Base-by-base conservation (phyloP, 2,329 filamentous ascomycete genomes). In the Pseudopyricularia javanii region DNA sequence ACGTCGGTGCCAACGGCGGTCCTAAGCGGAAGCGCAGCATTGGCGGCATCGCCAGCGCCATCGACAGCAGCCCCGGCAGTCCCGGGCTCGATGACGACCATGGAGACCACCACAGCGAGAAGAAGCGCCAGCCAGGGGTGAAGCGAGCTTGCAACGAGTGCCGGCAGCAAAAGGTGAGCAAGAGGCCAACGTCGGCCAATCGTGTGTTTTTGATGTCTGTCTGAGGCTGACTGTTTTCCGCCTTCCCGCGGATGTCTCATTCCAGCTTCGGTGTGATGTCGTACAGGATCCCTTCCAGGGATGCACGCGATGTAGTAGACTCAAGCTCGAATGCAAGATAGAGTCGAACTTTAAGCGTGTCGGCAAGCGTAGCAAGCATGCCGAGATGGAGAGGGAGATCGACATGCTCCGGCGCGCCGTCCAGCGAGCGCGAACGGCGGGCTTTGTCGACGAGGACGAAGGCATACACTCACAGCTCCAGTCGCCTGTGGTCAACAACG, bases 141-240 rank as follows among this genome's bases (percentile, higher is more conserved):
- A 89, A 91, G 71, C 77, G 88, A 61, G 87, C 87, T 6, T 91
- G 87, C 68, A 91, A 91, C 63, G 86, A 91, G 67, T 91, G 86
- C 64, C 78, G 86, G 56, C 87, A 91, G 69, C 87, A 91, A 68
- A 91, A 91, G 75, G 86, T 88, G 70, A 76, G 72, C 74, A 64
- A 58, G 24, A n/a, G n/a, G n/a, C n/a, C n/a, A 34, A 9, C 20
- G 20, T 30, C 14, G 12, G 30, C 32, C 15, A 32, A 30, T 49
- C 9, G 28, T 14, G 7, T 32, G 11, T 32, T 12, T 26, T 22
- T 14, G 15, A 33, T 22, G 40, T 15, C 11, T 45, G 40, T 45
- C 40, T 45, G 22, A 45, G 17, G 32, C 43, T 43, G 33, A 20
- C 12, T 50, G 24, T 45, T 14, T 20, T 30, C 28, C 28, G 28